These are phyloP conservation scores for Pichia nakasei DNA, from an alignment of 805 yeast species.

Conservation along the genomic window DNA sequence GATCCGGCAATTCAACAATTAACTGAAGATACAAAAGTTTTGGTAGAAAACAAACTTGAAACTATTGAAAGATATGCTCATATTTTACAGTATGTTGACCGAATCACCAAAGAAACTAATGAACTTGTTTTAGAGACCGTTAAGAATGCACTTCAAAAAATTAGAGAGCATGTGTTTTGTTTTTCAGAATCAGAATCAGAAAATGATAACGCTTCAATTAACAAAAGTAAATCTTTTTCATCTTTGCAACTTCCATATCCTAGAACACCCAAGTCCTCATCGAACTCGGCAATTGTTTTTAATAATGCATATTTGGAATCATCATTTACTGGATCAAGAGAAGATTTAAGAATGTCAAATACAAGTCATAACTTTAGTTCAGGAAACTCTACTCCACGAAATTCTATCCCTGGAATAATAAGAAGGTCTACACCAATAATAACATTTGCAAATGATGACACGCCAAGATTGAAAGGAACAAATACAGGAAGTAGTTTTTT, in stretches of 20 bases:
- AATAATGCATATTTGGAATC: slow-evolving; percentile 18
- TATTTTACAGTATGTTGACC: slow-evolving; percentile 64
- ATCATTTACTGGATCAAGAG: slow-evolving; percentile 4
- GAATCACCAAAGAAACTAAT: slow-evolving; percentile 73
- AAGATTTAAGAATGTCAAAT: neutral
- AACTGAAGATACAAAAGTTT: slow-evolving; percentile 55
- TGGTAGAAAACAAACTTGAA: slow-evolving; percentile 59
- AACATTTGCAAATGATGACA: slow-evolving; percentile 16
- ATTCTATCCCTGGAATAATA: slow-evolving; percentile 6
- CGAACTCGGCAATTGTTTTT: slow-evolving; percentile 11
- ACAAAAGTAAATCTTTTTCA: neutral
- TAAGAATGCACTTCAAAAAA: slow-evolving; percentile 50
- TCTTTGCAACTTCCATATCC: slow-evolving; percentile 11
- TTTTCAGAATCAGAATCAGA: slow-evolving; percentile 18
- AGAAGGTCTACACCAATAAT: slow-evolving; percentile 23
- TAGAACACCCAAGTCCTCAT: slow-evolving; percentile 8
- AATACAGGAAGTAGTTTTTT: neutral
- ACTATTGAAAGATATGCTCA: slow-evolving; percentile 64
- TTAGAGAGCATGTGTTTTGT: slow-evolving; percentile 28
- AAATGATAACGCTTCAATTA: slow-evolving; percentile 7
- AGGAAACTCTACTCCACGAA: slow-evolving; percentile 18
- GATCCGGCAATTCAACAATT: slow-evolving; percentile 58
- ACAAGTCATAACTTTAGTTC: slow-evolving; percentile 6
- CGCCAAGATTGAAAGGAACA: neutral
- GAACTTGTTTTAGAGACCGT: slow-evolving; percentile 55